A percentile compares a stretch with the other conserved stretches of the same genome.
These are phyloP conservation scores for Trichoderma koningiopsis DNA, from an alignment of 2,329 filamentous ascomycete species.

Conservation along the genomic window DNA sequence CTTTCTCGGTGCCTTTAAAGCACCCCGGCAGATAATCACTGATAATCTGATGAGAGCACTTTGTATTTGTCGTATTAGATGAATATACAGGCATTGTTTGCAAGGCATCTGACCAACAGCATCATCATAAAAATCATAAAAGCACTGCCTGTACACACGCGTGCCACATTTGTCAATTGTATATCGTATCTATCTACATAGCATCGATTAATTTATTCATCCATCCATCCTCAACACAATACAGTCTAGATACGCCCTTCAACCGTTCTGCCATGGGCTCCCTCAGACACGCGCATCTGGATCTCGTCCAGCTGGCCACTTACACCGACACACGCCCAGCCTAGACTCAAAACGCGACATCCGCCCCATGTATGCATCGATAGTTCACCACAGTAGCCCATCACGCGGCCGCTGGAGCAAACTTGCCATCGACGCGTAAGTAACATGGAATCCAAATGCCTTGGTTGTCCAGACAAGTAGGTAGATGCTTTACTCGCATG, in stretches of 20 bases:
- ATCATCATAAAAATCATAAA: background rate
- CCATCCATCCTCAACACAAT: background rate
- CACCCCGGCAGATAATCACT: background rate
- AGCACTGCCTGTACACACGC: background rate
- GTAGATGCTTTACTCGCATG: no score
- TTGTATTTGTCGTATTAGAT: background rate
- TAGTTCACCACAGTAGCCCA: constrained; percentile 9
- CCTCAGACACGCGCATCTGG: background rate
- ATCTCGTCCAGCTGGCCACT: constrained; percentile 4
- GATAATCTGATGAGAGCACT: background rate
- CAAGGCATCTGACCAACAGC: background rate
- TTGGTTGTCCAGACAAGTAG: no score
- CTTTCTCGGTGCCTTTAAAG: background rate
- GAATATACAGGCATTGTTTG: background rate
- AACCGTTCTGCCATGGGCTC: background rate
- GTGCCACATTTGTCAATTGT: no score
- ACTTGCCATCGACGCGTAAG: background rate
- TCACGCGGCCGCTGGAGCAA: background rate
- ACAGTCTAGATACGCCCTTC: background rate
- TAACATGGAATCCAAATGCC: background rate
- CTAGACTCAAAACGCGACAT: background rate
- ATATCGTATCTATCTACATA: background rate
- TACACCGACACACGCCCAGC: background rate
- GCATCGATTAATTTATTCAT: background rate
- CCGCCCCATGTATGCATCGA: constrained; percentile 6